A percentile compares a stretch with the other conserved stretches of the same genome.
Evolutionary conservation across 1,284 basidiomycete genomes (phyloP).

Genomic region (Melanopsichium pennsylvanicum): DNA sequence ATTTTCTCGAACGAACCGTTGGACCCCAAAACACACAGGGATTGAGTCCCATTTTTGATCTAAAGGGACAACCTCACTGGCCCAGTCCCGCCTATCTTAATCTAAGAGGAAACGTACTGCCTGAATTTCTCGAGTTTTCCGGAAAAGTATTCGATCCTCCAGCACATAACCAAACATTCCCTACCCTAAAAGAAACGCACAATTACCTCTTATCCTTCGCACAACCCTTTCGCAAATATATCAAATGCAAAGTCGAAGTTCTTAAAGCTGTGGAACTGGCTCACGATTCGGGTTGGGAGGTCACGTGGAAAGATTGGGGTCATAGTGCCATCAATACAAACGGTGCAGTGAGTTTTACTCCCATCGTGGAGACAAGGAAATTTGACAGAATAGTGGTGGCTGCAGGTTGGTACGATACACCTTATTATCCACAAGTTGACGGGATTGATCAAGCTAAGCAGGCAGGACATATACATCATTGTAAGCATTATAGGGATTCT

Average conservation of each 20-base stretch:
- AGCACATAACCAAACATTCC: slow-evolving; percentile 46
- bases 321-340: neutral
- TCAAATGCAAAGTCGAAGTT: slow-evolving; percentile 46
- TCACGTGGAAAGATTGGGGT: slow-evolving; percentile 39
- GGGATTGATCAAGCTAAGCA: slow-evolving; percentile 34
- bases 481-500: slow-evolving; percentile 59
- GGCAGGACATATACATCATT: slow-evolving; percentile 48
- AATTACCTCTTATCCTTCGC: slow-evolving; percentile 43
- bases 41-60: slow-evolving; percentile 27
- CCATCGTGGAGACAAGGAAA: slow-evolving; percentile 1
- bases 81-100: slow-evolving; percentile 56
- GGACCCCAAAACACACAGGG: slow-evolving; percentile 22
- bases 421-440: slow-evolving; percentile 40
- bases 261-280: slow-evolving; percentile 44
- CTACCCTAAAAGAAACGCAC: slow-evolving; percentile 50
- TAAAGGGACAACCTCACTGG: slow-evolving; percentile 45
- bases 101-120: slow-evolving; percentile 56
- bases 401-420: slow-evolving; percentile 55
- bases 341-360: slow-evolving; percentile 15
- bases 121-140: slow-evolving; percentile 53
- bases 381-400: slow-evolving; percentile 52
- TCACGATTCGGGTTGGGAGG: slow-evolving; percentile 28
- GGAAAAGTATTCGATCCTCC: slow-evolving; percentile 40
- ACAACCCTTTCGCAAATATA: slow-evolving; percentile 19
- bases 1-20: slow-evolving; percentile 27